Evolutionary conservation across 2,329 filamentous ascomycete species (phyloP), one percentile per base, ranked within the genome.

Genomic region (Diaporthe amygdali): DNA sequence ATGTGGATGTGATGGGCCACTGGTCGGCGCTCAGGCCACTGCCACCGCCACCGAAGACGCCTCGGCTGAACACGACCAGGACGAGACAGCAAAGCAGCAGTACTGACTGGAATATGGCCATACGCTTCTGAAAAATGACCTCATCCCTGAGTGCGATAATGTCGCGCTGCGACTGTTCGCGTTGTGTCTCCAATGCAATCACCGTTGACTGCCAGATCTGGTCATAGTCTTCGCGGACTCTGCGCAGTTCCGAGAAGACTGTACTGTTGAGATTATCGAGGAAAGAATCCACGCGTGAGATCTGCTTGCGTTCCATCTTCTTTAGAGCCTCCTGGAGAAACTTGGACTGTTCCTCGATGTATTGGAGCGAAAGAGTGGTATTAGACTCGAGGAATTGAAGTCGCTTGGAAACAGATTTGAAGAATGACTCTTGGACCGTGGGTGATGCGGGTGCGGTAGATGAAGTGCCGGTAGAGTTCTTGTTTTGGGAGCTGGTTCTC

Each of bases 161-260:
- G 78, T 98, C 95, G 69, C 91, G 88, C 77, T 95, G 91, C 20
- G 94, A 94, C 75, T 94, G 92, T 78, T 97, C 93, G 51, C 94
- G 91, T 80, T 98, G 96, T 51, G 91, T 92, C 79, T 98, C 95
- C 17, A 98, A 89, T 37, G 97, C 95, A 69, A 97, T 92, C 27
- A 98, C 92, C 14, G 97, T 98, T 25, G 93, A 96, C 81, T 97
- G 95, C 95, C 96, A 98, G 15, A 98, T 91, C 78, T 98, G 94
- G 78, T 98, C 96, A 80, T 98, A 98, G 79, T 98, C 93, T 71
- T 92, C 90, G 66, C 94, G 90, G 74, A 96, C 92, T 63, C 88
- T 90, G 73, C 90, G 90, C 44, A 97, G 85, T 80, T 99, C 96
- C 20, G 89, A 87, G 47, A 97, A 87, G 1, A 98, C 94, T 0